These are phyloP conservation scores for Excoecaria agallocha DNA, from an alignment of 345 rosid species.

Conservation along the genomic window DNA sequence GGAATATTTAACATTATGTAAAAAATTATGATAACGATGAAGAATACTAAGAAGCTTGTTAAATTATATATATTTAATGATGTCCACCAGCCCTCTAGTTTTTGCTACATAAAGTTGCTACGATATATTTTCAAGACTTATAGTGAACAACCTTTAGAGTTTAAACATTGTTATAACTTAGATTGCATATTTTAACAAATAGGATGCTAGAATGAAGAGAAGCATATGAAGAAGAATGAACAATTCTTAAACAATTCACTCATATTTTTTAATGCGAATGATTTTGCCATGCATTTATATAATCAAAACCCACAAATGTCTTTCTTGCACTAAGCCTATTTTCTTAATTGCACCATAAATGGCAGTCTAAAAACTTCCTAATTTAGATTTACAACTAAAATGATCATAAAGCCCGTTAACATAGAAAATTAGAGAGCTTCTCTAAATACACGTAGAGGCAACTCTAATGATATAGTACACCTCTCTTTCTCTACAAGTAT, in stretches of 20 bases:
- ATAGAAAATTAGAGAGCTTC: no score
- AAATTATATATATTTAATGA: background rate
- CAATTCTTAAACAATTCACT: background rate
- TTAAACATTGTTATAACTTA: constrained; percentile 1
- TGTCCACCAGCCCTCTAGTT: background rate
- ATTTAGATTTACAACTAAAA: no score
- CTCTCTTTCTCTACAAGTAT: background rate
- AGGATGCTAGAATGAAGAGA: background rate
- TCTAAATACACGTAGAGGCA: no score
- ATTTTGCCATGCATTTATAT: background rate
- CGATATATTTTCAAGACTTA: background rate
- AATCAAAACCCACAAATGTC: background rate
- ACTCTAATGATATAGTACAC: background rate
- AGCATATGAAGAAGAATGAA: background rate
- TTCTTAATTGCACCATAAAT: background rate
- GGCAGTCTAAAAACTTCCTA: background rate
- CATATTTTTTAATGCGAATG: background rate
- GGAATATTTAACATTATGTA: background rate
- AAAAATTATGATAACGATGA: background rate
- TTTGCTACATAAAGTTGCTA: background rate
- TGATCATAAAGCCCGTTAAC: no score
- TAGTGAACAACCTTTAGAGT: background rate
- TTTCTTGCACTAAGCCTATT: background rate
- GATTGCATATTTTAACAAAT: background rate
- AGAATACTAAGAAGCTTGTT: background rate